Conservation (phyloP, 768 basidiomycete genomes). For the Chiua virens region DNA sequence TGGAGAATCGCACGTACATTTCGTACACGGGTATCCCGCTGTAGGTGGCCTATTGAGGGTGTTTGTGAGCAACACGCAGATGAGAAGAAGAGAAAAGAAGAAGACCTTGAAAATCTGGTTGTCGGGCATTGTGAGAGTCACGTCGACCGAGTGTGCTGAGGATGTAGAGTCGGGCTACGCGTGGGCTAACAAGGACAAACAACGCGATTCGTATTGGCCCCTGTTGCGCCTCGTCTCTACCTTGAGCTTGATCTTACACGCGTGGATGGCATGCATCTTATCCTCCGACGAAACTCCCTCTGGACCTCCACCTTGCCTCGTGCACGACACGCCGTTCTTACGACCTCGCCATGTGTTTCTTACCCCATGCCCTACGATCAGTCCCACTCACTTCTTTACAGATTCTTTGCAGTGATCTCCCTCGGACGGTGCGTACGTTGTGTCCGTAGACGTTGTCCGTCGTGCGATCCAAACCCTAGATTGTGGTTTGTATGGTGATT, state of each 20-base stretch:
- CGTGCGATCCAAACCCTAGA: conserved; percentile 14
- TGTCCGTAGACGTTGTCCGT: not conserved
- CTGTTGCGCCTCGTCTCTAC: not conserved
- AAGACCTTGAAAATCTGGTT: conserved; percentile 87
- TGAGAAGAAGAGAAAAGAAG: not conserved
- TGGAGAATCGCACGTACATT: conserved; percentile 60
- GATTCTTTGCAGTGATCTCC: not conserved
- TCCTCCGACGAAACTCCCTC: no score
- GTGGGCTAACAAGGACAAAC: conserved; percentile 43
- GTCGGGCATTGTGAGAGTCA: conserved; percentile 63
- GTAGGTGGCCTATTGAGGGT: conserved; percentile 70
- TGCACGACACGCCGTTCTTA: conserved; percentile 16
- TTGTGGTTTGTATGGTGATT: conserved; percentile 23
- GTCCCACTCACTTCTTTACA: not conserved
- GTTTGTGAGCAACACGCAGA: conserved; percentile 5
- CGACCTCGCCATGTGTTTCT: conserved; percentile 6
- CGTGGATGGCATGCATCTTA: no score
- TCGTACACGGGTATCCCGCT: conserved; percentile 93
- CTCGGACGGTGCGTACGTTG: no score
- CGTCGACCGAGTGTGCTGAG: not conserved
- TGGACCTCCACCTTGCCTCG: conserved; percentile 9
- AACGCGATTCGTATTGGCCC: conserved; percentile 31
- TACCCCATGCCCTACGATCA: conserved; percentile 16
- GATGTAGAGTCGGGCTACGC: conserved; percentile 26
- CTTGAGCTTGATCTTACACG: no score